Base-by-base conservation (phyloP, 306 rosid species). In the Astragalus membranaceus region DNA sequence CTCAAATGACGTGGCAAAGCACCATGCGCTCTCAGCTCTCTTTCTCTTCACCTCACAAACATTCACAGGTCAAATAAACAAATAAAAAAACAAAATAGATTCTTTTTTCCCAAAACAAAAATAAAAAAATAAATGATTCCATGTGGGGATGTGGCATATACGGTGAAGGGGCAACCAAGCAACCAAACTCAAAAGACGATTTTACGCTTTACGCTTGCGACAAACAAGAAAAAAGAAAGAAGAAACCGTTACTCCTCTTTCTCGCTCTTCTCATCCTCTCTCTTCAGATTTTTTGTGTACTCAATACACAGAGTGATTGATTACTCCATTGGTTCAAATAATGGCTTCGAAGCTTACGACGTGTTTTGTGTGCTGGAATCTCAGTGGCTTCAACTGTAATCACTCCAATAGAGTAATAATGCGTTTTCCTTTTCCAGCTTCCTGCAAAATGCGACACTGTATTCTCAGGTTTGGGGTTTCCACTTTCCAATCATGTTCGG, bases 371-470 rank as follows among this genome's bases (percentile, higher is more conserved):
- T 61, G 35, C 67, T 61, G 67, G 50, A 39, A 60, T 60, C 32
- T 60, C 1, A 86, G 64, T 20, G 71, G 74, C 9, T 65, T 79
- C 73, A 77, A 14, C 69, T 82, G 70, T 42, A 74, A 52, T 17
- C 60, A 51, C 26, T 33, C 80, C 12, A 66, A 42, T 6, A 12
- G 58, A 10, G 44, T 49, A 0, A 52, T 49, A 0, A 52, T 70
- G 1, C 83, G 67, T 13, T 81, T 85, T 69, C 64, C 87, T 7
- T 80, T 85, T 76, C 83, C 82, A 41, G 75, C 85, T 42, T 85
- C 85, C 8, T 83, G 89, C 63, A 90, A 77, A 70, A 78, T 86
- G 78, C 86, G 88, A 11, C 80, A 80, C 76, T 88, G 91, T 7
- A 65, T 64, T 87, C 37, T 78, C 86, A 78, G 96, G 94, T 39